phyloP scores from a whole-genome alignment of 306 rosid genomes.

The Quercus agrifolia region DNA sequence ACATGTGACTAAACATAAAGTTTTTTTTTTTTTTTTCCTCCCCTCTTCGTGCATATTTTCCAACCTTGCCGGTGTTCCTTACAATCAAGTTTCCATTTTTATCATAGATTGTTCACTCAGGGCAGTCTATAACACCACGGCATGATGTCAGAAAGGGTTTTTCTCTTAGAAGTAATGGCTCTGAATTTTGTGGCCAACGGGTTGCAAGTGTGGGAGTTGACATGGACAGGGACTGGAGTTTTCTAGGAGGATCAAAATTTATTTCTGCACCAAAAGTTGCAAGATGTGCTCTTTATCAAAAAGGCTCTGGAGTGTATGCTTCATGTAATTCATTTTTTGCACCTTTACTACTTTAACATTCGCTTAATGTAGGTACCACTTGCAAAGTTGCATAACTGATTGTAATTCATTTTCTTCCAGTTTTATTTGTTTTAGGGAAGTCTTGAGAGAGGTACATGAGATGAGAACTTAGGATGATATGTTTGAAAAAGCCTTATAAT shows the following conservation, averaged over 20 bases:
- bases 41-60: constrained; percentile 8
- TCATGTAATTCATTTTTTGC: constrained; percentile 60
- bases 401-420: neutral
- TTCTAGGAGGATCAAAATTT: constrained; percentile 70
- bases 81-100: constrained; percentile 20
- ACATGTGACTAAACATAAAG: neutral
- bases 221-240: constrained; percentile 60
- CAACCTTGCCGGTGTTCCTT: constrained; percentile 7
- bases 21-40: neutral
- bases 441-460: neutral
- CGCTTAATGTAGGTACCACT: neutral
- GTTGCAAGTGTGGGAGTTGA: constrained; percentile 21
- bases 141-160: constrained; percentile 31
- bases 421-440: neutral
- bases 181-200: constrained; percentile 35
- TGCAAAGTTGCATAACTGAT: neutral
- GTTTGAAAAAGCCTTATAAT: neutral
- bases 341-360: constrained; percentile 2
- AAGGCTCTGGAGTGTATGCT: constrained; percentile 42
- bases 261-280: constrained; percentile 46
- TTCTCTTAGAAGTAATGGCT: constrained; percentile 35
- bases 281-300: constrained; percentile 31
- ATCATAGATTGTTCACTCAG: constrained; percentile 41
- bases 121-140: constrained; percentile 36
- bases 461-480: neutral